These are phyloP conservation scores for Lentinula novae-zelandiae DNA, from an alignment of 1,284 basidiomycete species.

Conservation along the genomic window DNA sequence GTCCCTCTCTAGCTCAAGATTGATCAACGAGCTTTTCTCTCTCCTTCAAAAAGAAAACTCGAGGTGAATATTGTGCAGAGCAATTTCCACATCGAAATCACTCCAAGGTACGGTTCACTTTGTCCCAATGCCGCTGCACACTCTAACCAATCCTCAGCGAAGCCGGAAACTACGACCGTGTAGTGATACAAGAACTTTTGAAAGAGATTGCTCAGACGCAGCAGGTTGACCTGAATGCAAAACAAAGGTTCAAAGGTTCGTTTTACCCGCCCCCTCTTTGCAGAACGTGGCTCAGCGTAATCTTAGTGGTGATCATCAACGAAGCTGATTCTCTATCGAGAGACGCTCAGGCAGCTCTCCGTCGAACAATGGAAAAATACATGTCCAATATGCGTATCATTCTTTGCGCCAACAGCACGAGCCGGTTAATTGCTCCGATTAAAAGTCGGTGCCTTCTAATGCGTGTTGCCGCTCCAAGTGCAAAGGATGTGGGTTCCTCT, in stretches of 20 bases:
- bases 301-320: conserved; percentile 94
- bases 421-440: conserved; percentile 96
- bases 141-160: conserved; percentile 53
- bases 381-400: conserved; percentile 98
- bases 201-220: conserved; percentile 99
- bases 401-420: conserved; percentile 96
- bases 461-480: conserved; percentile 85
- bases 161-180: conserved; percentile 93
- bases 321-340: conserved; percentile 94
- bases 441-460: conserved; percentile 92
- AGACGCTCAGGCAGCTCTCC: conserved; percentile 95
- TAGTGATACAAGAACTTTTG: conserved; percentile 95
- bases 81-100: conserved; percentile 98
- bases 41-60: conserved; percentile 91
- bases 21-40: conserved; percentile 95
- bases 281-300: background rate
- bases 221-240: conserved; percentile 94
- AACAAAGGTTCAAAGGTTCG: conserved; percentile 93
- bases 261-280: no score
- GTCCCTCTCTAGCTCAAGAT: conserved; percentile 78
- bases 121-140: background rate
- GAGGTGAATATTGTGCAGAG: conserved; percentile 97
- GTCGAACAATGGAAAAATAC: conserved; percentile 99
- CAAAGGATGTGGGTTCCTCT: conserved; percentile 59
- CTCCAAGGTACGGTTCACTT: conserved; percentile 69